phyloP scores from a whole-genome alignment of 148 eudicot genomes.

The Camellia japonica region DNA sequence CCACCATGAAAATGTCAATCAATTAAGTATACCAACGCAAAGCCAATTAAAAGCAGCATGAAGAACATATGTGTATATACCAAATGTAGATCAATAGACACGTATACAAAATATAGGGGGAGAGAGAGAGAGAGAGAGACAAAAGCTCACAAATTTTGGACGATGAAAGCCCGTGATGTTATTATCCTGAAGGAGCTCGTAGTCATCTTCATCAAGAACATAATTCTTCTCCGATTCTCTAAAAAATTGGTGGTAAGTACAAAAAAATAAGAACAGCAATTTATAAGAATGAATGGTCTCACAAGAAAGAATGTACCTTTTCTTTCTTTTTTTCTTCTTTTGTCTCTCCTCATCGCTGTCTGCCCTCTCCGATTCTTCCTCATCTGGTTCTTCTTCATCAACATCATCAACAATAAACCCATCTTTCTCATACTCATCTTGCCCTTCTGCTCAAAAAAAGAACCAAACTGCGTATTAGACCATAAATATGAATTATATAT shows the following conservation, averaged over 20 bases:
- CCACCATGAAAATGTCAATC: background rate
- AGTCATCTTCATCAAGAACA: constrained; percentile 89
- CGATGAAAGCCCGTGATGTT: constrained; percentile 63
- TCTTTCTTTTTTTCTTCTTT: constrained; percentile 78
- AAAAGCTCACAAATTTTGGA: constrained; percentile 38
- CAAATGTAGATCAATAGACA: background rate
- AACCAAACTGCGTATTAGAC: background rate
- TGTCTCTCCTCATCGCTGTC: constrained; percentile 70
- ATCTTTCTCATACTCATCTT: constrained; percentile 89
- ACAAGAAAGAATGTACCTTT: constrained; percentile 40
- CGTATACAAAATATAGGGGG: background rate
- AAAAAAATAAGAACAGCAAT: background rate
- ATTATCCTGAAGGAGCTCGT: constrained; percentile 73
- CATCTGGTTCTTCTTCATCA: constrained; percentile 67
- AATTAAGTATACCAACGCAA: background rate
- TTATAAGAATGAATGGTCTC: background rate
- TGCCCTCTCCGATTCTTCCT: constrained; percentile 52
- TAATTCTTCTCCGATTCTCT: constrained; percentile 69
- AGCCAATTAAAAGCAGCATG: background rate
- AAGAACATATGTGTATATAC: background rate
- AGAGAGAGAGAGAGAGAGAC: background rate
- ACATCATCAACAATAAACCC: constrained; percentile 88
- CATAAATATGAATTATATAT: background rate
- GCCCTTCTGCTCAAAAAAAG: constrained; percentile 56
- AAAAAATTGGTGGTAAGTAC: background rate